Percentiles rank a stretch among this genome's conserved stretches.
These are phyloP conservation scores for Talaromyces stipitatus DNA, from an alignment of 495 filamentous ascomycete species.

Conservation along the genomic window DNA sequence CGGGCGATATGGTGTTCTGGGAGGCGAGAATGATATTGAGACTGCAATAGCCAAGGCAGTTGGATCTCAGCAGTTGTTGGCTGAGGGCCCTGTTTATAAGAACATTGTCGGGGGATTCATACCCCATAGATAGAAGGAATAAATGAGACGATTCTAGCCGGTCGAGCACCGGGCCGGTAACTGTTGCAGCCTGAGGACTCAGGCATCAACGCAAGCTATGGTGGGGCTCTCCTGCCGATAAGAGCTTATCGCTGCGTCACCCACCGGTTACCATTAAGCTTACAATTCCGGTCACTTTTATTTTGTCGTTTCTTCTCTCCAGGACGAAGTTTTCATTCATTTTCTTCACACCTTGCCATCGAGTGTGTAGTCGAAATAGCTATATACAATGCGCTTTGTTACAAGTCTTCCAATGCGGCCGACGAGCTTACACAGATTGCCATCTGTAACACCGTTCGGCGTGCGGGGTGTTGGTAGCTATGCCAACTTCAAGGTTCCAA, in stretches of 20 bases:
- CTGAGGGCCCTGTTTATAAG: background rate
- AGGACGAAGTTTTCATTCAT: background rate
- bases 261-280: background rate
- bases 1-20: background rate
- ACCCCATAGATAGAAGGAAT: background rate
- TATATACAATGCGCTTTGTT: background rate
- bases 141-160: background rate
- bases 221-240: conserved; percentile 1
- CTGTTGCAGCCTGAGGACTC: background rate
- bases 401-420: background rate
- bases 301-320: background rate
- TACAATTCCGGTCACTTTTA: background rate
- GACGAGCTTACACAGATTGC: background rate
- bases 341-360: background rate
- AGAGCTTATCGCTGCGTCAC: conserved; percentile 3
- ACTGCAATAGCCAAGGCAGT: background rate
- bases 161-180: background rate
- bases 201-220: background rate
- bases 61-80: background rate
- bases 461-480: conserved; percentile 6
- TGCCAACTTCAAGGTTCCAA: conserved; percentile 80
- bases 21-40: background rate
- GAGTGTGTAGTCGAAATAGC: background rate
- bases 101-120: background rate
- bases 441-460: background rate